Evolutionary conservation across 2,329 filamentous ascomycete species (phyloP), one percentile per base, ranked within the genome.

Genomic region (Aspergillus pseudoterreus): DNA sequence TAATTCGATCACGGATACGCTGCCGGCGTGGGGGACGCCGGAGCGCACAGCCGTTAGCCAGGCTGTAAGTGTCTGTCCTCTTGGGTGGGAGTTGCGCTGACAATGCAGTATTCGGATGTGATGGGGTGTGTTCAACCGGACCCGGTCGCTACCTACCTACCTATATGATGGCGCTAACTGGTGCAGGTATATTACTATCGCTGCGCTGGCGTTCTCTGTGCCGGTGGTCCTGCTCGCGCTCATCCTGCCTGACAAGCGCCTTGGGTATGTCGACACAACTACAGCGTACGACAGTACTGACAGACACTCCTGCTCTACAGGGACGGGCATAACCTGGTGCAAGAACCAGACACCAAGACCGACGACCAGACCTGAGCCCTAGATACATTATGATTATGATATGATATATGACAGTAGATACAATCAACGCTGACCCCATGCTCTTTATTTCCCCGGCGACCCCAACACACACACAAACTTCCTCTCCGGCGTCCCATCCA

Each of bases 1-100:
- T 53, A 72, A 78, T 55, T 78, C 75, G 0, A 79, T 80, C 47
- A 75, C 72, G 0, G 70, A 67, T 0, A 63, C 61, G 4, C 52
- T 74, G 2, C 75, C 77, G 0, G 62, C 51, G 2, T 74, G 71
- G 70, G 77, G 73, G 0, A 69, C 71, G 0, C 42, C 63, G 4
- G 67, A 77, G 43, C 60, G 75, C 17, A 64, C 53, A 6, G 75
- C 77, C 1, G 65, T 79, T n/a, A 70, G 74, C 55, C 52, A 64
- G 17, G 74, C 74, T 43, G 64, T 67, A 50, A 54, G 60, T 57
- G 4, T 19, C 6, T 11, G 4, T n/a, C 10, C 30, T n/a, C 12
- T 6, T 43, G 9, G 9, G 4, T 14, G 2, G 32, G 21, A 30
- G 14, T n/a, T 11, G 15, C 32, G 47, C 57, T 61, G 33, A 61